These are phyloP conservation scores for Kandelia obovata DNA, from an alignment of 345 rosid genomes.

Conservation along the genomic window DNA sequence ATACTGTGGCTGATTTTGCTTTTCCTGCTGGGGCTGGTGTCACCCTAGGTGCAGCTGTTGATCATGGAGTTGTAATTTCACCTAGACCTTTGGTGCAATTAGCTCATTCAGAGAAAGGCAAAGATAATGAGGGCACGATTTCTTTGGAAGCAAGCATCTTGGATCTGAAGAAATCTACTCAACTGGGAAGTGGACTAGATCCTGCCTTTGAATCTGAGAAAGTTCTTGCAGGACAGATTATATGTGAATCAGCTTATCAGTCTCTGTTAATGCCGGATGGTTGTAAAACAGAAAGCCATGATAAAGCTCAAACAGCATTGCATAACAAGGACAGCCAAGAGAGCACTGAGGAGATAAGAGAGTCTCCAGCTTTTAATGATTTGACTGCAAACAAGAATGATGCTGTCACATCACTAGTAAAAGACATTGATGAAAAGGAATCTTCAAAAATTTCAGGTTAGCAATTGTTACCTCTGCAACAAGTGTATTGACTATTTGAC, in stretches of 20 bases:
- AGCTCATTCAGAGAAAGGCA: conserved; percentile 21
- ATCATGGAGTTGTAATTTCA: conserved; percentile 27
- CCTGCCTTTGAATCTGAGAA: conserved; percentile 24
- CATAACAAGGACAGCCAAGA: conserved; percentile 24
- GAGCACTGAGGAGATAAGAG: conserved; percentile 25
- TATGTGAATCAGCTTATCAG: conserved; percentile 23
- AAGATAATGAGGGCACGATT: conserved; percentile 15
- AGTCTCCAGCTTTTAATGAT: conserved; percentile 23
- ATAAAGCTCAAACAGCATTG: conserved; percentile 21
- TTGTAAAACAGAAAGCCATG: conserved; percentile 28
- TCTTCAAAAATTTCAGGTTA: conserved; percentile 44
- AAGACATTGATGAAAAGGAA: conserved; percentile 34
- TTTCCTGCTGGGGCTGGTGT: conserved; percentile 20
- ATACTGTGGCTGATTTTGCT: conserved; percentile 14
- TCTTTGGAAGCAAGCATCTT: conserved; percentile 23
- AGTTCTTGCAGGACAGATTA: conserved; percentile 18
- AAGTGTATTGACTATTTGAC: neutral
- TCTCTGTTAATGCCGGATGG: conserved; percentile 24
- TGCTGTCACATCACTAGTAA: conserved; percentile 23
- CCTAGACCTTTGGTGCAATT: conserved; percentile 14
- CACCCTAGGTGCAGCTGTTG: conserved; percentile 23
- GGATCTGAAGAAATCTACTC: conserved; percentile 28
- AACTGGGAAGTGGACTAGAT: conserved; percentile 19
- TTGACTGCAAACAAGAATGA: conserved; percentile 31
- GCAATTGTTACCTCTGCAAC: neutral